phyloP scores from a whole-genome alignment of 768 basidiomycete species.

The Asterophora lycoperdoides region DNA sequence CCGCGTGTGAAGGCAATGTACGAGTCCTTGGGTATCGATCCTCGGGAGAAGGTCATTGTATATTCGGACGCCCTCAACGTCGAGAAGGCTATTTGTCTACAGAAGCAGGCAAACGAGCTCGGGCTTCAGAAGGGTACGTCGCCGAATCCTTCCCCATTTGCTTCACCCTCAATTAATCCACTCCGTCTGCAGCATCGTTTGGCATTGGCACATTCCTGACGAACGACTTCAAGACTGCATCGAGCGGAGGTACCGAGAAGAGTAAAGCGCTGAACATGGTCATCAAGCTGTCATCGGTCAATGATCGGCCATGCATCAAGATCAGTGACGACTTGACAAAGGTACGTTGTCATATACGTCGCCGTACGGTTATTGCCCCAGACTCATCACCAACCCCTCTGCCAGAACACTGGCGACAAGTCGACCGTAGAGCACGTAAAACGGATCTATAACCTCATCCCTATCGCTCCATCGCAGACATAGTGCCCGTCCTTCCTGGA shows the following conservation, averaged over 20 bases:
- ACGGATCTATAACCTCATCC: conserved; percentile 36
- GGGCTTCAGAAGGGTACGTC: conserved; percentile 59
- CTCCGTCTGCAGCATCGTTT: conserved; percentile 60
- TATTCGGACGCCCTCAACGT: conserved; percentile 82
- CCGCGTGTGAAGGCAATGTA: conserved; percentile 71
- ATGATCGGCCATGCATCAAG: conserved; percentile 79
- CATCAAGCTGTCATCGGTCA: conserved; percentile 80
- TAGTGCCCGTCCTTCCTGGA: not conserved
- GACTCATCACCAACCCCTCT: not conserved
- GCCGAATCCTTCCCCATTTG: not conserved
- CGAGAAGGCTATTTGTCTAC: conserved; percentile 64
- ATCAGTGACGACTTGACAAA: conserved; percentile 91
- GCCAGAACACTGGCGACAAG: conserved; percentile 65
- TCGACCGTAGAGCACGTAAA: conserved; percentile 61
- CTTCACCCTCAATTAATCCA: not conserved
- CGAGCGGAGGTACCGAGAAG: conserved; percentile 42
- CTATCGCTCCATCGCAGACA: not conserved
- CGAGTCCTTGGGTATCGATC: conserved; percentile 62
- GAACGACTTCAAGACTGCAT: conserved; percentile 71
- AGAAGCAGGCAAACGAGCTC: conserved; percentile 67
- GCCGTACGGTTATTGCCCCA: not conserved
- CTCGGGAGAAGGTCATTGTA: conserved; percentile 62
- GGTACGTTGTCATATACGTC: conserved; percentile 27
- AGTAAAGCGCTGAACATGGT: conserved; percentile 92
- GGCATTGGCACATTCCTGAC: conserved; percentile 93